phyloP scores from a whole-genome alignment of 192 early-diverging fungal genomes.

The Backusella sp. region DNA sequence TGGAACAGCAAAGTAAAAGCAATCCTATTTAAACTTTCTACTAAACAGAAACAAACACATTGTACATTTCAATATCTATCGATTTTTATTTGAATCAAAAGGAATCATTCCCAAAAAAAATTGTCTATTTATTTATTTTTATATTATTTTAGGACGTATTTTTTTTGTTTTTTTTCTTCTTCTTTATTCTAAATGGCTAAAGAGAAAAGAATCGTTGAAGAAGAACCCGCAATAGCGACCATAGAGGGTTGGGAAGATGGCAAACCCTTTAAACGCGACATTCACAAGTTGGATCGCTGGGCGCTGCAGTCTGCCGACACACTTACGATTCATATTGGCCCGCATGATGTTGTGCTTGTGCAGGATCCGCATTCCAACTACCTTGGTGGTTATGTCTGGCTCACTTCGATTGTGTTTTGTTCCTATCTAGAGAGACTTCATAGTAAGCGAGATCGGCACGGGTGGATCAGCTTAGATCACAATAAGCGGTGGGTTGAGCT shows the following conservation, averaged over 20 bases:
- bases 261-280: slow-evolving; percentile 11
- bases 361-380: slow-evolving; percentile 42
- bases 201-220: slow-evolving; percentile 3
- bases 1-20: too few relatives aligned
- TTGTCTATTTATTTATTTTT: too few relatives aligned
- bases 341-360: slow-evolving; percentile 30
- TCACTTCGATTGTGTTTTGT: slow-evolving; percentile 37
- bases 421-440: slow-evolving; percentile 29
- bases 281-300: slow-evolving; percentile 37
- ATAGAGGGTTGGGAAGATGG: slow-evolving; percentile 42
- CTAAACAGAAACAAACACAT: too few relatives aligned
- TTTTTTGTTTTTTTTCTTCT: too few relatives aligned
- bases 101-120: too few relatives aligned
- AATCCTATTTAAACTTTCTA: too few relatives aligned
- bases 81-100: too few relatives aligned
- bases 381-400: slow-evolving; percentile 42
- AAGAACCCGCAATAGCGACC: slow-evolving; percentile 28
- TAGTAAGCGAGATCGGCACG: slow-evolving; percentile 18
- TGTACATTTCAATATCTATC: too few relatives aligned
- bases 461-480: slow-evolving; percentile 25
- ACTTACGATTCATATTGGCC: slow-evolving; percentile 36
- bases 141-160: too few relatives aligned
- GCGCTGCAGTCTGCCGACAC: slow-evolving; percentile 35
- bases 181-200: background rate
- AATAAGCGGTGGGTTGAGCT: slow-evolving; percentile 37